phyloP scores from a whole-genome alignment of 306 rosid species.

The Fragaria iinumae region DNA sequence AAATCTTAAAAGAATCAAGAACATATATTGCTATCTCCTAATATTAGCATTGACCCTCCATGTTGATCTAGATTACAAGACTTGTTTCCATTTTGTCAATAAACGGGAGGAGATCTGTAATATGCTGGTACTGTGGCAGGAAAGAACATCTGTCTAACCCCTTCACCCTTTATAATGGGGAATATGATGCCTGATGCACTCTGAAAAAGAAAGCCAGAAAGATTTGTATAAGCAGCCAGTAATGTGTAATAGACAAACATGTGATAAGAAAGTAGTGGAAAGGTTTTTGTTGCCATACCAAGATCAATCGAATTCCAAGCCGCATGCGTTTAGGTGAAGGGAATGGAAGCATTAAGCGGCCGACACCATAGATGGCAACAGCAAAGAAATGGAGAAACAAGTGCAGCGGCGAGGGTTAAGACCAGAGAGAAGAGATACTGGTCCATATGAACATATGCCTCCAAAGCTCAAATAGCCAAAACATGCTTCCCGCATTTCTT shows the following conservation, averaged over 20 bases:
- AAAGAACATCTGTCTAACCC: neutral
- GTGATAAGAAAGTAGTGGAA: neutral
- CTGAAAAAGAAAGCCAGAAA: neutral
- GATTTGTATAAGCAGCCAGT: neutral
- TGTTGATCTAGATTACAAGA: neutral
- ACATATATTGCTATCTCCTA: neutral
- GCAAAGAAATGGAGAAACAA: neutral
- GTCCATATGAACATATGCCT: neutral
- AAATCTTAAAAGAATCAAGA: neutral
- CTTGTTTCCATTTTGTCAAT: neutral
- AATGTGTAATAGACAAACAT: neutral
- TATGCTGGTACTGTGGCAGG: neutral
- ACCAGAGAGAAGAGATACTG: neutral
- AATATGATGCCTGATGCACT: neutral
- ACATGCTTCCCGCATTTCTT: neutral
- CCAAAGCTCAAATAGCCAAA: constrained; percentile 1
- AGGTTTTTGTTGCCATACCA: neutral
- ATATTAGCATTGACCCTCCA: neutral
- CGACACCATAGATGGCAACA: neutral
- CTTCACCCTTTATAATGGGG: neutral
- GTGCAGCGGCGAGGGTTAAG: neutral
- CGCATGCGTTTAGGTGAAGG: neutral
- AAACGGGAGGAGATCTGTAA: neutral
- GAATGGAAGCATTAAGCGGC: neutral
- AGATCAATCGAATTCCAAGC: neutral